Percentiles rank a stretch among this genome's conserved stretches.
phyloP scores from a whole-genome alignment of 2,329 filamentous ascomycete genomes.

The Dryadomyces sulphureus region DNA sequence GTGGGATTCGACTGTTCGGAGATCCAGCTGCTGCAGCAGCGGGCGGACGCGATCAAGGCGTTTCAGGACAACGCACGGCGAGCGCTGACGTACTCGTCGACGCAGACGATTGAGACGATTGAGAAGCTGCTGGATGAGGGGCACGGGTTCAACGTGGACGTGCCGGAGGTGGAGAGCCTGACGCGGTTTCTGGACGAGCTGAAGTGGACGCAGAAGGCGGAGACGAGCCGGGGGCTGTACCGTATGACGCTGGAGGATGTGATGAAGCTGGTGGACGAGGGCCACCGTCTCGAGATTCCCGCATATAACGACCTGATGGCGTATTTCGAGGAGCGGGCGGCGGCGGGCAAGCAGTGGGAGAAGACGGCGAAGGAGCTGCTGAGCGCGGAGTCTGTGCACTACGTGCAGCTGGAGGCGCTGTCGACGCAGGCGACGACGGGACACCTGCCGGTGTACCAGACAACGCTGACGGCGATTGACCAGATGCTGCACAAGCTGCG shows the following conservation, averaged over 20 bases:
- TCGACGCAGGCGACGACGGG: conserved; percentile 62
- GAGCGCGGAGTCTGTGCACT: conserved; percentile 80
- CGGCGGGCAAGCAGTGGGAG: conserved; percentile 77
- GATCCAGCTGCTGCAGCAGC: conserved; percentile 71
- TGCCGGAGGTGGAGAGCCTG: conserved; percentile 73
- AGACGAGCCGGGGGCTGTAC: conserved; percentile 44
- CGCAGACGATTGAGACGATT: conserved; percentile 56
- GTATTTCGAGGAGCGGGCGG: conserved; percentile 61
- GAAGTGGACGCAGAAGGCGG: conserved; percentile 74
- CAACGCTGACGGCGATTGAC: conserved; percentile 72
- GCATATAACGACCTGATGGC: conserved; percentile 67
- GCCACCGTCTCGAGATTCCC: conserved; percentile 61
- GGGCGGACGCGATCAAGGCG: conserved; percentile 66
- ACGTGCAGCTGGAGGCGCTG: conserved; percentile 83
- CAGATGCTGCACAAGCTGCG: conserved; percentile 91
- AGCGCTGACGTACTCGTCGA: conserved; percentile 52
- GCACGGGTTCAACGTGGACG: conserved; percentile 77
- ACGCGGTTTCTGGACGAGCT: conserved; percentile 70
- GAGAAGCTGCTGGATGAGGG: conserved; percentile 87
- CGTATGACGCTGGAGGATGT: conserved; percentile 69
- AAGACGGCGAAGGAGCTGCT: conserved; percentile 85
- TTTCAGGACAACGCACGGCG: conserved; percentile 66
- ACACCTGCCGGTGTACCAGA: conserved; percentile 63
- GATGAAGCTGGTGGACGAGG: conserved; percentile 61
- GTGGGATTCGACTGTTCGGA: conserved; percentile 91